Percentiles rank a stretch among this genome's conserved stretches.
These are phyloP conservation scores for Clonostachys byssicola DNA, from an alignment of 2,329 filamentous ascomycete species.

Conservation along the genomic window DNA sequence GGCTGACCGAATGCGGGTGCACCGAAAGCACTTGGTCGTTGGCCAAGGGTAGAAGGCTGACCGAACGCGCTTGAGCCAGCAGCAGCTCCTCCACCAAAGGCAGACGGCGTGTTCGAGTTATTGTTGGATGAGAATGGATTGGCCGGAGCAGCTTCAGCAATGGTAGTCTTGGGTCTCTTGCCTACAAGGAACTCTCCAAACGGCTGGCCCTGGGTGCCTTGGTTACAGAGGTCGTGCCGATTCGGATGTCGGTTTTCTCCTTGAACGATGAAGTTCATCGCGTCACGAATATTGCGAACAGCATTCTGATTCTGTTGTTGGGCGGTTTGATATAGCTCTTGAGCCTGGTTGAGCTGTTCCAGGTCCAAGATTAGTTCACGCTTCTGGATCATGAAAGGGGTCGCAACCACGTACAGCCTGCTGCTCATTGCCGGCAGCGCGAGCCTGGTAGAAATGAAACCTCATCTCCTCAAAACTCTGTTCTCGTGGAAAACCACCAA, in stretches of 20 bases:
- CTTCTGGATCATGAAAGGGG: not conserved
- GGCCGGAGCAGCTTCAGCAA: conserved; percentile 2
- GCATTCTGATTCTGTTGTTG: conserved; percentile 70
- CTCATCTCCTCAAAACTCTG: conserved; percentile 87
- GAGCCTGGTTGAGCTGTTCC: conserved; percentile 53
- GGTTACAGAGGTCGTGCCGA: conserved; percentile 58
- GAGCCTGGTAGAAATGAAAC: conserved; percentile 62
- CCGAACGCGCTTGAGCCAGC: conserved; percentile 15
- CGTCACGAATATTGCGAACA: conserved; percentile 65
- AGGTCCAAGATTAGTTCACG: conserved; percentile 9
- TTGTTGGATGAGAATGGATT: conserved; percentile 4
- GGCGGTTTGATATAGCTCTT: conserved; percentile 58
- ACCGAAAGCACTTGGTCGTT: conserved; percentile 26
- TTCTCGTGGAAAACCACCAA: conserved; percentile 75
- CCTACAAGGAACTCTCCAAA: conserved; percentile 40
- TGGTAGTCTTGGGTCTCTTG: conserved; percentile 12
- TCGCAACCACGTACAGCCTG: conserved; percentile 36
- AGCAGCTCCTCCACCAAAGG: conserved; percentile 19
- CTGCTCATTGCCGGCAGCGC: conserved; percentile 54
- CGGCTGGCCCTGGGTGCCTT: conserved; percentile 35
- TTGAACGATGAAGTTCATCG: conserved; percentile 64
- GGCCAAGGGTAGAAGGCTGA: conserved; percentile 28
- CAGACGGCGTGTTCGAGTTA: conserved; percentile 5
- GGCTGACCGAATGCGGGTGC: conserved; percentile 26
- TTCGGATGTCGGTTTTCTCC: conserved; percentile 72